A percentile compares a stretch with the other conserved stretches of the same genome.
Conservation (phyloP, 257 asterid species). For the Lycium barbarum region DNA sequence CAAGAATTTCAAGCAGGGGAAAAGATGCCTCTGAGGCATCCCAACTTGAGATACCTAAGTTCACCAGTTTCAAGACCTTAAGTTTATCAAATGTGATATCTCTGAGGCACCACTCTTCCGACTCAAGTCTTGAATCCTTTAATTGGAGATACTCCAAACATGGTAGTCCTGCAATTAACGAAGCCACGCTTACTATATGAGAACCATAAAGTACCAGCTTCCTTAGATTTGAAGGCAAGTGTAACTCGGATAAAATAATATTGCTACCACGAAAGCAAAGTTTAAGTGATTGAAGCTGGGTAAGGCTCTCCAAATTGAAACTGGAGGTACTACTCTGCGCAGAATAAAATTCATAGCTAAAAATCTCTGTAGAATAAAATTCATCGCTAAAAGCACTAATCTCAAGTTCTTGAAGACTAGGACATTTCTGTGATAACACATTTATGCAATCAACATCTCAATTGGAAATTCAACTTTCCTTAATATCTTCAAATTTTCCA, state of each 20-base stretch:
- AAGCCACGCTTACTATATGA: neutral
- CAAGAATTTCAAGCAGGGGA: neutral
- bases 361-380: neutral
- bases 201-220: neutral
- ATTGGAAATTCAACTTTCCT: neutral
- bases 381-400: neutral
- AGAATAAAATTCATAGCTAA: neutral
- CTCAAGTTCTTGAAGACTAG: neutral
- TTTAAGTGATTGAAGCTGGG: neutral
- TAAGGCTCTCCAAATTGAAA: neutral
- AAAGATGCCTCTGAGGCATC: neutral
- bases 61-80: neutral
- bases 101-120: neutral
- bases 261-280: neutral
- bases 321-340: neutral
- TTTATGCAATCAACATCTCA: neutral
- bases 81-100: neutral
- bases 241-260: neutral
- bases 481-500: neutral
- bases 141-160: neutral
- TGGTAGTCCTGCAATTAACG: neutral
- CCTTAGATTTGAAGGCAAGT: constrained; percentile 1
- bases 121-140: neutral
- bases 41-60: neutral
- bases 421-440: neutral